phyloP scores from a whole-genome alignment of 768 basidiomycete genomes.

The Chlorophyllum brunneum region DNA sequence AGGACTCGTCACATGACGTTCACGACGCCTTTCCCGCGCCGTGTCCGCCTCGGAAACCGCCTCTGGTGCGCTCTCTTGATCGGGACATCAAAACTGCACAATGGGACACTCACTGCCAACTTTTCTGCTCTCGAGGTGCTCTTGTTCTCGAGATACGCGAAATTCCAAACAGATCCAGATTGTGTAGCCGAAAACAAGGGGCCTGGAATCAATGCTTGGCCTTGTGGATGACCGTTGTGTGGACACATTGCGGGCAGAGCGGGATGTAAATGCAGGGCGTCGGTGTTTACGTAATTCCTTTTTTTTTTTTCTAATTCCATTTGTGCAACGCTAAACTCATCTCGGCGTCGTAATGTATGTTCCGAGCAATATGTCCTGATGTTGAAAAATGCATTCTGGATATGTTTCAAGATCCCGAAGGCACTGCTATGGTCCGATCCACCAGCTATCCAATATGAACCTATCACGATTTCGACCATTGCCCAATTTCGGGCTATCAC shows the following conservation, averaged over 20 bases:
- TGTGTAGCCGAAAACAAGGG: background rate
- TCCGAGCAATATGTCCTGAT: too few species aligned
- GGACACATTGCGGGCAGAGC: background rate
- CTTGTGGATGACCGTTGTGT: conserved; percentile 1
- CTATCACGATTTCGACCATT: too few species aligned
- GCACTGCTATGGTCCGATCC: too few species aligned
- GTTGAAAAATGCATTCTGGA: too few species aligned
- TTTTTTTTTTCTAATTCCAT: too few species aligned
- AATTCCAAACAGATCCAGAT: background rate
- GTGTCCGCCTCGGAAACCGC: background rate
- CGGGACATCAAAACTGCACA: too few species aligned
- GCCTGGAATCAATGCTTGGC: background rate
- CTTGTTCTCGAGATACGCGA: background rate
- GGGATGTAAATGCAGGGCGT: background rate
- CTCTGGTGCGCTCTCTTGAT: background rate
- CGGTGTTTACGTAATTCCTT: background rate
- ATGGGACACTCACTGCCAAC: background rate
- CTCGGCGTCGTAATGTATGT: too few species aligned
- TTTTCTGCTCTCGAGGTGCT: background rate
- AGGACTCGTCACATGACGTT: background rate
- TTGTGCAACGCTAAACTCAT: too few species aligned
- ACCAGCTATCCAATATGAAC: too few species aligned
- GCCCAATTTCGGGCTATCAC: too few species aligned
- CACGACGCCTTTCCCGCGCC: background rate
- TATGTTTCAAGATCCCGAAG: too few species aligned